Base-by-base conservation (phyloP, 2,329 filamentous ascomycete species). In the Coniochaeta sp. region DNA sequence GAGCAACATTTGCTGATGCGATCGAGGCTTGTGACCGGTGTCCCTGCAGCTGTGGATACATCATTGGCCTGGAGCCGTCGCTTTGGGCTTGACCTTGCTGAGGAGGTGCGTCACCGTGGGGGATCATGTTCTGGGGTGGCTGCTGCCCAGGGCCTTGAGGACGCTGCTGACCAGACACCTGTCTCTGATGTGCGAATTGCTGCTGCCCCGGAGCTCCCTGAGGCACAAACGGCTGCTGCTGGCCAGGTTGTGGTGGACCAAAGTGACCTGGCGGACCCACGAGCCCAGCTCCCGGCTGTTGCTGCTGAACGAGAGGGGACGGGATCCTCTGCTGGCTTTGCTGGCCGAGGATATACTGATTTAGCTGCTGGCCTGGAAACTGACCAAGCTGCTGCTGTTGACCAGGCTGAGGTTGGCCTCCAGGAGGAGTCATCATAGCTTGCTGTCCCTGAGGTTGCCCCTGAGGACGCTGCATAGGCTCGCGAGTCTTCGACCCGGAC, bases 31-130 rank as follows among this genome's bases (percentile, higher is more conserved):
- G 38, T n/a, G 38, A 42, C 38, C 26, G 38, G 6, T 42, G 20
- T 13, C 18, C 22, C n/a, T 26, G 38, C 20, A 42, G 22, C n/a
- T 42, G 38, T 14, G 38, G 38, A 24, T 42, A 42, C 38, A 42
- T 42, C 38, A 42, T 42, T 6, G 38, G 20, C n/a, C 38, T 42
- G 4, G 20, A 18, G 38, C 38, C 38, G 12, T 22, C 20, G 38
- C 38, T 22, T 24, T 22, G 38, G 18, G 18, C 38, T 42, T 42
- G 33, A 10, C 32, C 30, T n/a, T 54, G 53, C 28, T 50, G 48
- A n/a, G 52, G 50, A 20, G 50, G 27, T 18, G 53, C 47, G 48
- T 50, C 22, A 20, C 50, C 48, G 50, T 51, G 55, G 50, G 52
- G 50, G 35, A 48, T 31, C 28, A 22, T 48, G 28, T 52, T 50